Evolutionary conservation across 441 rosid genomes (phyloP).

Genomic region (Isatis lusitanica): DNA sequence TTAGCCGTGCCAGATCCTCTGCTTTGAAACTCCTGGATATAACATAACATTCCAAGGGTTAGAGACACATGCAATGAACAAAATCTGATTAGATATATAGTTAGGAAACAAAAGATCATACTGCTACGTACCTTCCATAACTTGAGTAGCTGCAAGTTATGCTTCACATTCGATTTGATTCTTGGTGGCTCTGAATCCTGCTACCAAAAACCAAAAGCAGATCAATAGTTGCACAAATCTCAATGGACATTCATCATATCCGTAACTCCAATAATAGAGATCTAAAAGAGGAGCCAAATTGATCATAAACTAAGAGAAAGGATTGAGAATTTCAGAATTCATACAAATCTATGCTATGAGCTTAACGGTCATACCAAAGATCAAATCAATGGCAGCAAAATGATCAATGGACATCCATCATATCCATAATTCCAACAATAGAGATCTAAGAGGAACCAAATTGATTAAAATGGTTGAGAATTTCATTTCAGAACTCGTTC

Average conservation of each 20-base stretch:
- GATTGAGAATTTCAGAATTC: neutral
- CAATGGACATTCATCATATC: neutral
- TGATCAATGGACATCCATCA: neutral
- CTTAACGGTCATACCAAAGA: neutral
- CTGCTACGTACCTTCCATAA: slow-evolving; percentile 64
- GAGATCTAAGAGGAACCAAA: slow-evolving; percentile 5
- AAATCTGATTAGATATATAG: neutral
- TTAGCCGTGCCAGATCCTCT: slow-evolving; percentile 57
- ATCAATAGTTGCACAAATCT: slow-evolving; percentile 15
- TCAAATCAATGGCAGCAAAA: slow-evolving; percentile 14
- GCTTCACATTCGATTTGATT: slow-evolving; percentile 89
- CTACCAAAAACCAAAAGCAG: slow-evolving; percentile 12
- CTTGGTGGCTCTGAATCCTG: slow-evolving; percentile 75
- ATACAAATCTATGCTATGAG: neutral
- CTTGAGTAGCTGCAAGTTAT: slow-evolving; percentile 74
- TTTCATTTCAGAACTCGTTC: neutral
- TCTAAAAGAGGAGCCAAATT: neutral
- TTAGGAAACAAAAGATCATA: neutral
- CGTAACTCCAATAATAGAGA: neutral
- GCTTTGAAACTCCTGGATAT: slow-evolving; percentile 60
- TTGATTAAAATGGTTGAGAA: neutral
- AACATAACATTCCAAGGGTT: neutral
- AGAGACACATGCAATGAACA: neutral
- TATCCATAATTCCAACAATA: neutral
- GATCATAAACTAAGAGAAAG: neutral